These are phyloP conservation scores for Entonaema liquescens DNA, from an alignment of 495 filamentous ascomycete genomes.

Conservation along the genomic window DNA sequence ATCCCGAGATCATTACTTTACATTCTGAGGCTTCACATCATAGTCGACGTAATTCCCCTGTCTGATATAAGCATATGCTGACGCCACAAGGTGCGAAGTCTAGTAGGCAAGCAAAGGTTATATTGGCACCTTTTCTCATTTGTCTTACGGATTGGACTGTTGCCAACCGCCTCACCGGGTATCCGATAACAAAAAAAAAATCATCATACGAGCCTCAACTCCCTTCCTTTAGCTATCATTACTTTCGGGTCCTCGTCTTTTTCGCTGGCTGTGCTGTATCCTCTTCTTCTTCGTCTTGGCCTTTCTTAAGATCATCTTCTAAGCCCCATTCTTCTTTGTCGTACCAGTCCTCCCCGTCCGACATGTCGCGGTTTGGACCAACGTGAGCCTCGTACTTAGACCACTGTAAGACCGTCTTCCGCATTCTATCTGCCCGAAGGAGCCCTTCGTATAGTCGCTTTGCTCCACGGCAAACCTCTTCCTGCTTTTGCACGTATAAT, in stretches of 20 bases:
- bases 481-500: constrained; percentile 92
- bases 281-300: constrained; percentile 89
- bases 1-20: neutral
- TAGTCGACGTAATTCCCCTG: neutral
- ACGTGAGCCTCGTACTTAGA: constrained; percentile 88
- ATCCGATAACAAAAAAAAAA: constrained; percentile 18
- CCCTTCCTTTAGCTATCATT: constrained; percentile 20
- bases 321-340: constrained; percentile 89
- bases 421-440: constrained; percentile 77
- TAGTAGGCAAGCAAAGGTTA: neutral
- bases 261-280: constrained; percentile 76
- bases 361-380: constrained; percentile 73
- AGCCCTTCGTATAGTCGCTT: constrained; percentile 79
- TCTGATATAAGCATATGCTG: neutral
- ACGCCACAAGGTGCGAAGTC: neutral
- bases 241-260: constrained; percentile 73
- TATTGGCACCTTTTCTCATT: neutral
- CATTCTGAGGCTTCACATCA: neutral
- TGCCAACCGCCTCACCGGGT: constrained; percentile 29
- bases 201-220: neutral
- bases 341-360: constrained; percentile 96
- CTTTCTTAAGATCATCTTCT: constrained; percentile 86
- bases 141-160: constrained; percentile 5
- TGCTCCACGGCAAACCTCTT: constrained; percentile 87
- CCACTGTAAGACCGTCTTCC: constrained; percentile 83